These are phyloP conservation scores for Dalbergia cochinchinensis DNA, from an alignment of 306 rosid species.

Conservation along the genomic window DNA sequence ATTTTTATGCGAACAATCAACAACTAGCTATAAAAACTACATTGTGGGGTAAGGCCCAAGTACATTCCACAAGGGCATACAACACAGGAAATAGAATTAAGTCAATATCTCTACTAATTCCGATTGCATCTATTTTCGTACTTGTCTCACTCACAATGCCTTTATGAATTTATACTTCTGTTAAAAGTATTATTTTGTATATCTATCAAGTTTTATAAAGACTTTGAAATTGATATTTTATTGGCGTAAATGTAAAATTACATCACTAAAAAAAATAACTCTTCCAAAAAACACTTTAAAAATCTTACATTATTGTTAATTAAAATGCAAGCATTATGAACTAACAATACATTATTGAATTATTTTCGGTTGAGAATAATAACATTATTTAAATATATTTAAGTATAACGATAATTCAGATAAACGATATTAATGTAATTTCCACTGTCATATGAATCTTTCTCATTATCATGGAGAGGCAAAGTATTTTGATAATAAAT, in stretches of 20 bases:
- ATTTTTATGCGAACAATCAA: slow-evolving; percentile 28
- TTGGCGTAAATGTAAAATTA: no score
- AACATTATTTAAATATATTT: neutral
- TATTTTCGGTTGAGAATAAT: neutral
- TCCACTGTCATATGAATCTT: no score
- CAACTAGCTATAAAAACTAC: slow-evolving; percentile 31
- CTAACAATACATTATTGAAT: no score
- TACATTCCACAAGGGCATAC: slow-evolving; percentile 14
- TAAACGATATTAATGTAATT: neutral
- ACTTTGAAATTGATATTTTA: no score
- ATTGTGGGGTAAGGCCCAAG: slow-evolving; percentile 33
- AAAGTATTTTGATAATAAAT: no score
- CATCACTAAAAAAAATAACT: no score
- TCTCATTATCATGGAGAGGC: no score
- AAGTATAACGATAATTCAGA: neutral
- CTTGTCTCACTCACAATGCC: neutral
- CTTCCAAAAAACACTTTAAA: neutral
- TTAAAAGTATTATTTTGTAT: neutral
- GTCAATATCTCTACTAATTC: slow-evolving; percentile 18
- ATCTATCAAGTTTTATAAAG: no score
- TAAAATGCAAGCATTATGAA: no score
- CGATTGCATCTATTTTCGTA: neutral
- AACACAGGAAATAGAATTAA: slow-evolving; percentile 12
- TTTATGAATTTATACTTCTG: neutral
- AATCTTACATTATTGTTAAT: no score